Base-by-base conservation (phyloP, 139 green algal species). In the Micractinium sp. region DNA sequence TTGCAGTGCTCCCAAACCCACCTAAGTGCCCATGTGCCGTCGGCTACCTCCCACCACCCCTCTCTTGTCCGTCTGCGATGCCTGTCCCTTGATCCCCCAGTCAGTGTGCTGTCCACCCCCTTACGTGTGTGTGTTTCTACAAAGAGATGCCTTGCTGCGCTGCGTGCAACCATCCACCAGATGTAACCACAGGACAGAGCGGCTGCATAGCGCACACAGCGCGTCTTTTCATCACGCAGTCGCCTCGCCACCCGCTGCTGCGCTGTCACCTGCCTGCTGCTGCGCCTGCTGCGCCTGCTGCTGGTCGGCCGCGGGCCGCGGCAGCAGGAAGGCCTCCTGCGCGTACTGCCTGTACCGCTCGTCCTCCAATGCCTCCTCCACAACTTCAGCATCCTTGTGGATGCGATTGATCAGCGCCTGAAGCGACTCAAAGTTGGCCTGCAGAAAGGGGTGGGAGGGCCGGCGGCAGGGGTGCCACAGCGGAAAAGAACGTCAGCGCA, bases 371-470 rank as follows among this genome's bases (percentile, higher is more conserved):
- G 94, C 95, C 12, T 71, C 82, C 19, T 85, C 66, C 13, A 94
- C 90, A 14, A 96, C 91, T 4, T 92, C 85, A 0, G 81, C 96
- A 91, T 99, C 97, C 19, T 93, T 41, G 74, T 97, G 94, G 39
- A 99, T 99, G 25, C 94, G 84, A 7, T 89, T 89, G 1, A 97
- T 91, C 0, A 99, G 94, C 0, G 92, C 94, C 61, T 90, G 93
- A 36, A 98, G 78, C 0, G 89, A 94, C 1, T 73, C 38, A 77
- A 99, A 99, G 89, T 98, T 95, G 9, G 94, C 93, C 93, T 99
- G 96, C 69, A 36, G n/a, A n/a, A n/a, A n/a, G 47, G 82, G 35
- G 22, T 27, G 41, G 56, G 41, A 15, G 56, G 31, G 47, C 12
- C 13, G 47, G 79, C 47, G 19, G 81, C 9, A 47, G n/a, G n/a